These are phyloP conservation scores for Rhodomyrtus psidioides DNA, from an alignment of 441 rosid species.

Conservation along the genomic window DNA sequence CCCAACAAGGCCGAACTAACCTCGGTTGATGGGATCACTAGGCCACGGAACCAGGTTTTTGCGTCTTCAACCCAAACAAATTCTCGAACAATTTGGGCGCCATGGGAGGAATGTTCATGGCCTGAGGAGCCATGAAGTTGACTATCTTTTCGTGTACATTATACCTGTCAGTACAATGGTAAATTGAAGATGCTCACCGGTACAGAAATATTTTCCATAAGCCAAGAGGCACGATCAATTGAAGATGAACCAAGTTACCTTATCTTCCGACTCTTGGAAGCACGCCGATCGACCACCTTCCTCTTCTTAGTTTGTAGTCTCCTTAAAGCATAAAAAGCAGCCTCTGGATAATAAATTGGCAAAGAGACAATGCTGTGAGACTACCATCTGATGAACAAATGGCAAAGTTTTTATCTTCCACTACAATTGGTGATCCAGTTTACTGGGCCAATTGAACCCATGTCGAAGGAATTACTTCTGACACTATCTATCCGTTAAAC, in stretches of 20 bases:
- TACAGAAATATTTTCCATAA: neutral
- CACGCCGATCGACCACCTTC: slow-evolving; percentile 80
- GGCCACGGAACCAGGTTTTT: slow-evolving; percentile 11
- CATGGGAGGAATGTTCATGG: slow-evolving; percentile 53
- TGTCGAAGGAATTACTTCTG: neutral
- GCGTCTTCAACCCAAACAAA: slow-evolving; percentile 62
- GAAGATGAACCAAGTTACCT: slow-evolving; percentile 22
- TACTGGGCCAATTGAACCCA: neutral
- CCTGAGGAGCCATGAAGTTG: slow-evolving; percentile 84
- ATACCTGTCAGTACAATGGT: slow-evolving; percentile 35
- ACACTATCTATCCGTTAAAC: neutral
- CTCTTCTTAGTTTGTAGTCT: slow-evolving; percentile 77
- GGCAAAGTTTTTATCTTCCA: neutral
- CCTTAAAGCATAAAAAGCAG: slow-evolving; percentile 65
- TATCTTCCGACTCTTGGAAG: slow-evolving; percentile 89
- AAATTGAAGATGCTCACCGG: neutral
- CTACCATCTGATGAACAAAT: neutral
- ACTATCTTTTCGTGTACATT: slow-evolving; percentile 79
- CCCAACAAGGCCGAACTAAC: neutral
- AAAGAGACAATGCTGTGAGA: neutral
- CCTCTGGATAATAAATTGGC: slow-evolving; percentile 27
- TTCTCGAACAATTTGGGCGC: slow-evolving; percentile 70
- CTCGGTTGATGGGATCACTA: neutral
- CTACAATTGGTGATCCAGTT: neutral
- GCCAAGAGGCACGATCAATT: neutral